phyloP scores from a whole-genome alignment of 1,284 basidiomycete species.

The Microbotryum scabiosae region DNA sequence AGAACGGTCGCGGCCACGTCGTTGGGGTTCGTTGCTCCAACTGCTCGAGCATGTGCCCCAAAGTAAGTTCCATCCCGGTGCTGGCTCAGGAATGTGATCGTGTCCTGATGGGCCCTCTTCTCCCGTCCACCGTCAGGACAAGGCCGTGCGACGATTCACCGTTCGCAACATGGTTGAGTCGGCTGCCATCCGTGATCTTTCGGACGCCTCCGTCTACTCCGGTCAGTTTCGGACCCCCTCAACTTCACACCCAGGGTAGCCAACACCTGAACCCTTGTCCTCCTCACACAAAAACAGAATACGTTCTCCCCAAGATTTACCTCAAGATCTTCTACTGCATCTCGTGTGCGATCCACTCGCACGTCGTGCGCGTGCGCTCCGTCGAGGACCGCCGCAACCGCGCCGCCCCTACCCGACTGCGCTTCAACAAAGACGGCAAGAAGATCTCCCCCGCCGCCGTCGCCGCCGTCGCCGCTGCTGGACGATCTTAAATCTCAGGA shows the following conservation, averaged over 20 bases:
- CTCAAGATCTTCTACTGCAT: conserved; percentile 99
- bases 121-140: conserved; percentile 54
- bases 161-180: conserved; percentile 99
- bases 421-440: conserved; percentile 76
- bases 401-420: conserved; percentile 84
- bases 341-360: conserved; percentile 98
- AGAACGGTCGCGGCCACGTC: conserved; percentile 96
- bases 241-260: background rate
- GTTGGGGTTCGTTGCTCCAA: conserved; percentile 92
- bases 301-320: conserved; percentile 95
- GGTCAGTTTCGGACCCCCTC: conserved; percentile 50
- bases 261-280: too few species aligned
- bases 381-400: conserved; percentile 84
- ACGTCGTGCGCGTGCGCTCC: conserved; percentile 93
- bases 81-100: too few species aligned
- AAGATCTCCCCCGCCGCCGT: conserved; percentile 31
- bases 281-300: conserved; percentile 61
- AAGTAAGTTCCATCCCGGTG: conserved; percentile 48
- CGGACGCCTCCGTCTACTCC: conserved; percentile 87
- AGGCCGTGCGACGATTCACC: conserved; percentile 99
- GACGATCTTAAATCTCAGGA: conserved; percentile 8
- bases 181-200: conserved; percentile 94
- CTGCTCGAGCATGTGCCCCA: conserved; percentile 56
- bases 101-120: too few species aligned
- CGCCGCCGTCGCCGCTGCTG: conserved; percentile 21